Percentiles rank a stretch among this genome's conserved stretches.
Conservation (phyloP, 768 basidiomycete genomes). For the Boletus vinaceobasis region DNA sequence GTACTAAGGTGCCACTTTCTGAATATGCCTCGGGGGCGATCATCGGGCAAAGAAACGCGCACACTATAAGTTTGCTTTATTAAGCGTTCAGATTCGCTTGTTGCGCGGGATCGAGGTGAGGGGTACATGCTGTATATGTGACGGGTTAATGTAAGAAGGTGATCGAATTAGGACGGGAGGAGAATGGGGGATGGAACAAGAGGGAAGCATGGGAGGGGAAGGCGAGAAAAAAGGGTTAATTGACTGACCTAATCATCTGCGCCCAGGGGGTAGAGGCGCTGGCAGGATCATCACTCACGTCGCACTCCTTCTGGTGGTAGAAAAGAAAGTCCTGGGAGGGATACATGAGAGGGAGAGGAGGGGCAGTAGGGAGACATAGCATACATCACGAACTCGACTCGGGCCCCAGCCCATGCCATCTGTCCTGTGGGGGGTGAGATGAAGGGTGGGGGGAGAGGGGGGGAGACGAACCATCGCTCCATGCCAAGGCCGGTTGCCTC, state of each 20-base stretch:
- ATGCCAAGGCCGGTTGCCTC: constrained; percentile 80
- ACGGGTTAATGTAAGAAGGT: constrained; percentile 14
- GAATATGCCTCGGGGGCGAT: constrained; percentile 38
- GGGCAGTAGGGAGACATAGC: background rate
- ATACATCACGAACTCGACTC: constrained; percentile 58
- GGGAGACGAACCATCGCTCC: constrained; percentile 64
- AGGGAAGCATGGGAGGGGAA: constrained; percentile 14
- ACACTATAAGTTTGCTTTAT: constrained; percentile 58
- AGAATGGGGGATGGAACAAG: constrained; percentile 8
- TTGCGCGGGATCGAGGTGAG: constrained; percentile 38
- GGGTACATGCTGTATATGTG: constrained; percentile 33
- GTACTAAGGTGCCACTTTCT: constrained; percentile 54
- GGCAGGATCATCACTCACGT: constrained; percentile 37
- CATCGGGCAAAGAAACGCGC: constrained; percentile 44
- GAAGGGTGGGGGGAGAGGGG: background rate
- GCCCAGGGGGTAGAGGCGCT: constrained; percentile 68
- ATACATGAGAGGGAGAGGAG: constrained; percentile 1
- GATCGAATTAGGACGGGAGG: constrained; percentile 33
- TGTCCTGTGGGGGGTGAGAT: constrained; percentile 35
- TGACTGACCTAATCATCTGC: constrained; percentile 62
- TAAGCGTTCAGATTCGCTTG: constrained; percentile 40
- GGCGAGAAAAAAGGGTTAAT: constrained; percentile 7
- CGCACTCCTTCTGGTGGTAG: constrained; percentile 49
- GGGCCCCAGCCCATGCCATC: constrained; percentile 84
- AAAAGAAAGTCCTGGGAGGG: constrained; percentile 50